Evolutionary conservation across 305 asterid genomes (phyloP).

Genomic region (Solanum chacoense): DNA sequence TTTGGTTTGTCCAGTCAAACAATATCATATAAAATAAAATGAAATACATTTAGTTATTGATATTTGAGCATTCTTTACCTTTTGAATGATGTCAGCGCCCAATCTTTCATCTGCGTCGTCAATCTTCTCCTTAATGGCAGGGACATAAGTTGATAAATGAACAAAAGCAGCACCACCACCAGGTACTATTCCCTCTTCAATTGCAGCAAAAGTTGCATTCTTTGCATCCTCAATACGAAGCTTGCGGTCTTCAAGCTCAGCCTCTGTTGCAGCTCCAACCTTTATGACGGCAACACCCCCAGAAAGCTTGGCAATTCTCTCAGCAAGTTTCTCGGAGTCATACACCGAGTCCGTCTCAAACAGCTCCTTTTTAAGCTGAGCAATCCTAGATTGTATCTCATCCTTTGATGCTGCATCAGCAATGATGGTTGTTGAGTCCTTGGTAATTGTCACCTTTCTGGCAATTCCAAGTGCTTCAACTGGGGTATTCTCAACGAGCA

Average conservation of each 20-base stretch:
- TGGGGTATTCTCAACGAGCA: conserved; percentile 66
- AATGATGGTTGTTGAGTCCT: conserved; percentile 82
- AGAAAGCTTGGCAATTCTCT: conserved; percentile 85
- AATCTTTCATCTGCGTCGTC: conserved; percentile 83
- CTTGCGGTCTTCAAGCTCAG: conserved; percentile 83
- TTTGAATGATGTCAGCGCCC: conserved; percentile 93
- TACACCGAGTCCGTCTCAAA: conserved; percentile 75
- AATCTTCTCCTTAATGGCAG: conserved; percentile 69
- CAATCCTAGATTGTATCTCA: conserved; percentile 84
- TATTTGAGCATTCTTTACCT: conserved; percentile 36
- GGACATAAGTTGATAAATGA: conserved; percentile 65
- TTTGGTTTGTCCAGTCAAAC: not conserved
- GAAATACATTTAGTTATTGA: not conserved
- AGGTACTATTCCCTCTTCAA: conserved; percentile 98
- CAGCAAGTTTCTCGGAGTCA: conserved; percentile 89
- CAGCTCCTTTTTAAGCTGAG: conserved; percentile 87
- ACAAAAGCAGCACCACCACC: conserved; percentile 98
- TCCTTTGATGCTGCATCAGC: conserved; percentile 99
- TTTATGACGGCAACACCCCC: conserved; percentile 97
- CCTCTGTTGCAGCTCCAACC: conserved; percentile 95
- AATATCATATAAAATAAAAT: not conserved
- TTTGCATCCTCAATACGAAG: conserved; percentile 95
- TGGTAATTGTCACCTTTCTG: conserved; percentile 67
- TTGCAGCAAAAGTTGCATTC: conserved; percentile 98
- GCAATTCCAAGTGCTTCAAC: conserved; percentile 85